These are phyloP conservation scores for Salvia rosmarinus DNA, from an alignment of 257 asterid species.

Conservation along the genomic window DNA sequence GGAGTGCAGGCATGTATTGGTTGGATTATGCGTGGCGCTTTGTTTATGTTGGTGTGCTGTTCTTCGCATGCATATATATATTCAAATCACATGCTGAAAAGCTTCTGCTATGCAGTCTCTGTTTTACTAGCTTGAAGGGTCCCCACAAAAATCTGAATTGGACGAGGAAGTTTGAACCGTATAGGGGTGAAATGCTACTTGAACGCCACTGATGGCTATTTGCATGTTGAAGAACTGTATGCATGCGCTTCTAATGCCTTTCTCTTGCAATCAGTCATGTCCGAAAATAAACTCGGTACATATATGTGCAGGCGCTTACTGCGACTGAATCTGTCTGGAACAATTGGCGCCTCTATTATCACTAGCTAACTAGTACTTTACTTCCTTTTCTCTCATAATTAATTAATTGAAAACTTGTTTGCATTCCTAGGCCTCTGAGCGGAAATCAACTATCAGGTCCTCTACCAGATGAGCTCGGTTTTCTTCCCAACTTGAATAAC, in stretches of 20 bases:
- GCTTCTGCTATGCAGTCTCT: conserved; percentile 33
- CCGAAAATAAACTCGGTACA: too few relatives aligned
- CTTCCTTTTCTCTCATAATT: too few relatives aligned
- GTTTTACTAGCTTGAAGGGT: conserved; percentile 47
- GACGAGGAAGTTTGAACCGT: conserved; percentile 50
- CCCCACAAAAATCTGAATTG: conserved; percentile 45
- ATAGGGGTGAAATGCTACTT: conserved; percentile 38
- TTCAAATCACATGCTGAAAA: not conserved
- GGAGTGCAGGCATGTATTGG: conserved; percentile 16
- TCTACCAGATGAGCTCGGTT: conserved; percentile 56
- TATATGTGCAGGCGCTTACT: conserved; percentile 43
- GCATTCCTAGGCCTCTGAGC: conserved; percentile 48
- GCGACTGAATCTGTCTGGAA: conserved; percentile 43
- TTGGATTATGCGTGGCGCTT: conserved; percentile 30
- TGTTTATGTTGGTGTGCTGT: conserved; percentile 35
- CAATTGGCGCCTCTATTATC: conserved; percentile 32
- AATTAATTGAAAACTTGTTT: not conserved
- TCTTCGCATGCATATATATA: not conserved
- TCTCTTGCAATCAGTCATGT: too few relatives aligned
- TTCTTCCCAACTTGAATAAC: conserved; percentile 46
- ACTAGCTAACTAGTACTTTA: too few relatives aligned
- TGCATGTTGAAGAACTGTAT: conserved; percentile 50
- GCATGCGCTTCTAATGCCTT: conserved; percentile 4
- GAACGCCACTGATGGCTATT: conserved; percentile 40
- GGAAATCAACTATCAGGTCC: conserved; percentile 51